Base-by-base conservation (phyloP, 1,139 yeast genomes). In the Yarrowia galli region DNA sequence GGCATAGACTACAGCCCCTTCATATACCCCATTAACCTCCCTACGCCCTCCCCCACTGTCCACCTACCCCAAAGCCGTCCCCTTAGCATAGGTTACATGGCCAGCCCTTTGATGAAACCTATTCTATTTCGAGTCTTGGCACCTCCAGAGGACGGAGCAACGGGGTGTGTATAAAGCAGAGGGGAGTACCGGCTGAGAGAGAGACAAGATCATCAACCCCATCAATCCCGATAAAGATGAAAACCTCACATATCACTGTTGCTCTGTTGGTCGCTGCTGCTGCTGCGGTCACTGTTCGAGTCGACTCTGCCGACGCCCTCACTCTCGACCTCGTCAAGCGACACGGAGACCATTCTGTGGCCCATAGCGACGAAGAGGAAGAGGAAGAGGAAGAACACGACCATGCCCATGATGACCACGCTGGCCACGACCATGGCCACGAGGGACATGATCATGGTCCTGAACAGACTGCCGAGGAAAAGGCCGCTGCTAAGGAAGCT, bases 401-500 rank as follows among this genome's bases (percentile, higher is more conserved):
- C 2, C 48, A 42, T 20, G 46, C 18, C 25, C 46, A 38, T 10
- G 12, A 15, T 18, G 4, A 8, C 5, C 42, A 38, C 18, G 42
- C 32, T 16, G 51, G 28, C 16, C 49, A 61, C 7, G 54, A 36
- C 15, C 54, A 60, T 10, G 42, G 22, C 18, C 51, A 58, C 35
- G 49, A 56, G 10, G 63, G 23, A 6, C 61, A 54, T 7, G 61
- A 54, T 36, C 61, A 54, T 23, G 63, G 12, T 18, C 38, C 23
- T 15, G 46, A 40, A 8, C 64, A 20, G 28, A 58, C 64, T 7
- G 42, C 71, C 42, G 67, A 69, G 9, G 76, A 72, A 40, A 61
- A 61, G 35, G 69, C 70, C 53, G 69, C 67, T 43, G 68, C 67
- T n/a, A 54, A 35, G 20, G 67, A 32, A 9, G 61, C 61, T 13